Evolutionary conservation across 1,284 basidiomycete species (phyloP).

Genomic region (Pseudozyma hubeiensis): DNA sequence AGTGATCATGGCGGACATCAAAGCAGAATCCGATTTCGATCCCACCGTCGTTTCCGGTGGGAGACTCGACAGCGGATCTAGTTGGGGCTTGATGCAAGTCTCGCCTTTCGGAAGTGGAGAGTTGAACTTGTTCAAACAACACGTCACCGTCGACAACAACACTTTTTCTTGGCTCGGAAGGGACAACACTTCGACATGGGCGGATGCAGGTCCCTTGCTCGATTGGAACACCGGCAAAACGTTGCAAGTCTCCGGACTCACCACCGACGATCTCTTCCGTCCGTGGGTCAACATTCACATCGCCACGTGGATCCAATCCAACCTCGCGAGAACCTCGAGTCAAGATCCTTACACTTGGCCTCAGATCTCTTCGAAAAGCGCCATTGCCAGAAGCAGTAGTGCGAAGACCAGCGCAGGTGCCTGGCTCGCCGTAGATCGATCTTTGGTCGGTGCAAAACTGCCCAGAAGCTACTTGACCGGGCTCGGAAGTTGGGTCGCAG

Average conservation of each 20-base stretch:
- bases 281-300: conserved; percentile 68
- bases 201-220: conserved; percentile 43
- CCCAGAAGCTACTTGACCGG: conserved; percentile 43
- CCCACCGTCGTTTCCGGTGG: conserved; percentile 39
- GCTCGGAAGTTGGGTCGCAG: conserved; percentile 65
- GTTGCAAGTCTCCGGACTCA: conserved; percentile 39
- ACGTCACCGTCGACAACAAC: conserved; percentile 45
- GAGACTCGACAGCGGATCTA: conserved; percentile 59
- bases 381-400: conserved; percentile 14
- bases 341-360: conserved; percentile 62
- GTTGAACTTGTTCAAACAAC: conserved; percentile 52
- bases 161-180: conserved; percentile 50
- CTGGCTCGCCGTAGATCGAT: conserved; percentile 16
- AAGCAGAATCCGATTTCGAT: conserved; percentile 64
- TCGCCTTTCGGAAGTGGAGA: conserved; percentile 54
- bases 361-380: conserved; percentile 29
- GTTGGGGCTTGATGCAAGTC: conserved; percentile 63
- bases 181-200: conserved; percentile 19
- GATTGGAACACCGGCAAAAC: conserved; percentile 57
- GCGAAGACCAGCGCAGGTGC: background rate
- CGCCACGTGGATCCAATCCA: conserved; percentile 65
- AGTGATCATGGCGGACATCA: conserved; percentile 65
- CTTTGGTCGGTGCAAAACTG: conserved; percentile 19
- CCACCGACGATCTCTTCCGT: conserved; percentile 52
- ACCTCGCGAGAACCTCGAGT: conserved; percentile 55